phyloP scores from a whole-genome alignment of 176 grass and related monocot species.

The Tuctoria greenei region DNA sequence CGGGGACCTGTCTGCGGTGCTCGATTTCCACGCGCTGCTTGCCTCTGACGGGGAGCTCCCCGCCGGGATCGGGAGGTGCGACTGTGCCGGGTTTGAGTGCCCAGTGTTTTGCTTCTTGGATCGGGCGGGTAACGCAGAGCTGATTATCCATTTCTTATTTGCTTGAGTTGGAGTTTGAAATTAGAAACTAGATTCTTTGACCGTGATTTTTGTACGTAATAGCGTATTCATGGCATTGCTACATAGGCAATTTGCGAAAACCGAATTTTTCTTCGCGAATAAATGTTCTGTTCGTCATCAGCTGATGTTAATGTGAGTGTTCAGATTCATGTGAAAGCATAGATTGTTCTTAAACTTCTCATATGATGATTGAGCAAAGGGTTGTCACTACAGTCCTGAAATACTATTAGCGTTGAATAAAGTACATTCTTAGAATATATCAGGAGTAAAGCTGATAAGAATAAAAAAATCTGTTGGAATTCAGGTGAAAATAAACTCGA shows the following conservation, averaged over 20 bases:
- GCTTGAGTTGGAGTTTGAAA: not conserved
- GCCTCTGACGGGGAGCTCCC: slow-evolving; percentile 28
- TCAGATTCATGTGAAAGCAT: not conserved
- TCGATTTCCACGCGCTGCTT: slow-evolving; percentile 60
- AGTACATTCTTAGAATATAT: not conserved
- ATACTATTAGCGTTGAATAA: not conserved
- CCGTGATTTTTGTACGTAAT: not conserved
- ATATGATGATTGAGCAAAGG: not conserved
- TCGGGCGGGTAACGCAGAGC: slow-evolving; percentile 31
- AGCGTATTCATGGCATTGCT: not conserved
- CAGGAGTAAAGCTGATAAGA: not conserved
- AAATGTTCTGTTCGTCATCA: not conserved
- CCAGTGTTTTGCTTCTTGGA: slow-evolving; percentile 70
- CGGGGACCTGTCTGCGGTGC: slow-evolving; percentile 36
- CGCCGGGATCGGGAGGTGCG: slow-evolving; percentile 36
- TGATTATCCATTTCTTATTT: not conserved
- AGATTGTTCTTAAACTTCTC: not conserved
- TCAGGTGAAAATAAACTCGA: no score
- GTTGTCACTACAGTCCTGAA: not conserved
- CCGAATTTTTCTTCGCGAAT: not conserved
- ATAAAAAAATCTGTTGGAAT: no score
- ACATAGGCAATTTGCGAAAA: not conserved
- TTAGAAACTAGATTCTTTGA: not conserved
- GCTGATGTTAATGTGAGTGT: not conserved
- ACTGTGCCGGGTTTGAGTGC: slow-evolving; percentile 49